Evolutionary conservation across 2,329 filamentous ascomycete genomes (phyloP), one percentile per base, ranked within the genome.

Genomic region (Rhynchosporium secalis): DNA sequence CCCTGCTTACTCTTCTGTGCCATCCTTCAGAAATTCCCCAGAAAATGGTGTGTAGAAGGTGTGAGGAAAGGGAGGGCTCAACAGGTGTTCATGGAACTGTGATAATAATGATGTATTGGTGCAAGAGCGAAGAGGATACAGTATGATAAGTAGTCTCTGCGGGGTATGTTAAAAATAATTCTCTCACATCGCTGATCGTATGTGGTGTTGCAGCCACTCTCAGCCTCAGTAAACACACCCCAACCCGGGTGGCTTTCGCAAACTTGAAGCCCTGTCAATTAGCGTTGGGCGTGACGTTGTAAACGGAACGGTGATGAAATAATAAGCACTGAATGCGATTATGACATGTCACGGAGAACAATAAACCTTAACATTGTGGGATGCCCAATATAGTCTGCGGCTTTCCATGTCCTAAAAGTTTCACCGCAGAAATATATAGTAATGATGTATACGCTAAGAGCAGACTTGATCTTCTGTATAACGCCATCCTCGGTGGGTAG

Each of bases 401-500:
- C 8, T 12, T n/a, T 45, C n/a, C 6, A 45, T n/a, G 2, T 15
- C 38, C 8, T 9, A 41, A 10, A 10, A 3, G 15, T 41, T 3
- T 41, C 9, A 41, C n/a, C n/a, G 6, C n/a, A 45, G 13, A 45
- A 26, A 45, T 45, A 45, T n/a, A n/a, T 45, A 45, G 5, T 48
- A 31, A 13, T 15, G 33, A 36, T 36, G 5, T 51, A 51, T 36
- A 51, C 10, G 36, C 29, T 6, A 51, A 51, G 13, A 54, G 51
- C n/a, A 54, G 8, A 41, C 13, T 40, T 58, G 13, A 38, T 6
- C 43, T 29, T 58, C 38, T 49, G 48, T 28, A 58, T 48, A 58
- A 48, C 31, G 56, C 56, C 45, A 58, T 15, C 56, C 45, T 58
- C n/a, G n/a, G 45, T 58, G n/a, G 15, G 29, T 58, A 58, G 45